These are phyloP conservation scores for Lichtheimia ornata DNA, from an alignment of 371 early-diverging fungal genomes.

Conservation along the genomic window DNA sequence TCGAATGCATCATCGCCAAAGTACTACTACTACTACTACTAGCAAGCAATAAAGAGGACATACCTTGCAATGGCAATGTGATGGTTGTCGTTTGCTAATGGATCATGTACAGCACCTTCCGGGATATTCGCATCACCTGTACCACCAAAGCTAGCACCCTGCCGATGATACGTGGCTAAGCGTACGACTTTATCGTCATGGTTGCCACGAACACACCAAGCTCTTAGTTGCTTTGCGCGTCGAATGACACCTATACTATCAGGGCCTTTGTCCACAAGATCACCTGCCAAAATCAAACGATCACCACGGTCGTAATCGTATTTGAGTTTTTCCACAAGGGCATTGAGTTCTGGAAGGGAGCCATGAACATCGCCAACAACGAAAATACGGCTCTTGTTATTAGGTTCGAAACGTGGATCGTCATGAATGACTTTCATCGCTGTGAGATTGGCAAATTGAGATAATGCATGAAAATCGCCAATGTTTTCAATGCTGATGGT, in stretches of 20 bases:
- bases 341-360: constrained; percentile 52
- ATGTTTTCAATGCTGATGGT: neutral
- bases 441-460: constrained; percentile 43
- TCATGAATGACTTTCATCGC: constrained; percentile 19
- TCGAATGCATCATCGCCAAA: neutral
- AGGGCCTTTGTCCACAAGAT: constrained; percentile 71
- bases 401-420: constrained; percentile 3
- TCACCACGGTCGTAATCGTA: constrained; percentile 44
- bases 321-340: constrained; percentile 45
- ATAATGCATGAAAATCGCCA: constrained; percentile 18
- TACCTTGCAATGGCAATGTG: constrained; percentile 49
- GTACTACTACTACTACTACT: no score
- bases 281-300: constrained; percentile 68
- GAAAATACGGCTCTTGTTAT: constrained; percentile 42
- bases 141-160: neutral
- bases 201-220: constrained; percentile 72
- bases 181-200: constrained; percentile 76
- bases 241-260: constrained; percentile 64
- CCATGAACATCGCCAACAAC: constrained; percentile 82
- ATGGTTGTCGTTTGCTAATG: constrained; percentile 37
- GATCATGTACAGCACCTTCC: constrained; percentile 43
- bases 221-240: constrained; percentile 51
- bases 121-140: constrained; percentile 25
- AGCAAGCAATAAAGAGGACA: neutral
- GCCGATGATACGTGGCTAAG: constrained; percentile 48